Evolutionary conservation across 2,329 filamentous ascomycete genomes (phyloP).

Genomic region (Cordyceps pruinosa): DNA sequence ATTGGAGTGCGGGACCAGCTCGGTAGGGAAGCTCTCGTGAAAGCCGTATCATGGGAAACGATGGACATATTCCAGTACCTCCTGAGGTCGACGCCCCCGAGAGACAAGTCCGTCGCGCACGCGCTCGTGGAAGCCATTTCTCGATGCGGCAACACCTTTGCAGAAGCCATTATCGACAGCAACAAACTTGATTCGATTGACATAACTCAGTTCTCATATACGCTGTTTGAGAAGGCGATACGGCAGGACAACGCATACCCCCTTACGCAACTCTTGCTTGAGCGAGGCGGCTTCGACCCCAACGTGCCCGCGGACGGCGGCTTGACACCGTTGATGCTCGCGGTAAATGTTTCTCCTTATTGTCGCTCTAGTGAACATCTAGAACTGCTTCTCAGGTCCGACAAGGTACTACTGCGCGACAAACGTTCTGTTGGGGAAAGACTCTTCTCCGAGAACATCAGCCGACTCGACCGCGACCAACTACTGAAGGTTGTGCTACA

Average conservation of each 20-base stretch:
- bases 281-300: background rate
- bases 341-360: background rate
- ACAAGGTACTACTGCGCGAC: background rate
- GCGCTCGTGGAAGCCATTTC: background rate
- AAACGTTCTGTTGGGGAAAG: no score
- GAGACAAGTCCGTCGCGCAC: background rate
- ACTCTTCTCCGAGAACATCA: no score
- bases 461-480: no score
- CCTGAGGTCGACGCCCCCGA: background rate
- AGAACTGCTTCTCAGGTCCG: background rate
- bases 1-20: background rate
- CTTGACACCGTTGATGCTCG: background rate
- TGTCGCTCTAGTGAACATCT: background rate
- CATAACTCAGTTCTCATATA: background rate
- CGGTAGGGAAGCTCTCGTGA: background rate
- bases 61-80: no score
- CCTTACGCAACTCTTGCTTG: background rate
- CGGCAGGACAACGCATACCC: background rate
- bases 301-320: background rate
- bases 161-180: background rate
- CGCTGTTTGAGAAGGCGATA: background rate
- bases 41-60: no score
- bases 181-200: background rate
- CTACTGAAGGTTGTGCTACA: no score
- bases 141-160: background rate